Evolutionary conservation across 108 stramenopile species (phyloP).

Genomic region (Epithemia pelagica): DNA sequence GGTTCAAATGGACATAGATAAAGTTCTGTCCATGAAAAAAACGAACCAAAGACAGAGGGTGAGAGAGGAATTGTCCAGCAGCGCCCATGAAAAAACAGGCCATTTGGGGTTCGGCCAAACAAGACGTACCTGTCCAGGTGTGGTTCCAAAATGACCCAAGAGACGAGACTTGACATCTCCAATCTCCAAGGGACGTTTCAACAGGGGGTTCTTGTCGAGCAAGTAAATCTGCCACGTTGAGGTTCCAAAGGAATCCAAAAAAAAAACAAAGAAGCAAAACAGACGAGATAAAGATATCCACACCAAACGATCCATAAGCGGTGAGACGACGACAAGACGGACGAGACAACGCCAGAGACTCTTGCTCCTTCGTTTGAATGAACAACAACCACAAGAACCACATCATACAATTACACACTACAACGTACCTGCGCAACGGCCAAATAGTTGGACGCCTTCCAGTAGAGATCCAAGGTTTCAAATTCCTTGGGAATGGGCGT

Average conservation of each 20-base stretch:
- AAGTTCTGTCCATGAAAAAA: conserved; percentile 16
- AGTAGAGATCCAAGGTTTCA: conserved; percentile 13
- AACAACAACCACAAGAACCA: no score
- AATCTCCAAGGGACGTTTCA: conserved; percentile 9
- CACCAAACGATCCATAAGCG: no score
- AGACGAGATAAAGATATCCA: no score
- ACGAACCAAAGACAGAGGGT: background rate
- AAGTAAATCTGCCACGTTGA: conserved; percentile 16
- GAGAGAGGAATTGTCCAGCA: no score
- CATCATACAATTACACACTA: no score
- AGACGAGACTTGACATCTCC: conserved; percentile 15
- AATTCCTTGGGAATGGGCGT: conserved; percentile 16
- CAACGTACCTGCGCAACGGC: conserved; percentile 18
- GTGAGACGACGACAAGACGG: no score
- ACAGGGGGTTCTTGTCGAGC: conserved; percentile 20
- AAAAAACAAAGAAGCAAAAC: no score
- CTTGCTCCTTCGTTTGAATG: no score
- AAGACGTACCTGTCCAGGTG: conserved; percentile 15
- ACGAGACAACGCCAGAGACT: no score
- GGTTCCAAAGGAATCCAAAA: no score
- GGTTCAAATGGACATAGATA: conserved; percentile 22
- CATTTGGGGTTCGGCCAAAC: no score
- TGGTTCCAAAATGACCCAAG: conserved; percentile 23
- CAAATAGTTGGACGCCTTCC: conserved; percentile 21
- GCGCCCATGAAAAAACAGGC: no score